Evolutionary conservation across 1,284 basidiomycete genomes (phyloP).

Genomic region (Cystobasidium pallidum): DNA sequence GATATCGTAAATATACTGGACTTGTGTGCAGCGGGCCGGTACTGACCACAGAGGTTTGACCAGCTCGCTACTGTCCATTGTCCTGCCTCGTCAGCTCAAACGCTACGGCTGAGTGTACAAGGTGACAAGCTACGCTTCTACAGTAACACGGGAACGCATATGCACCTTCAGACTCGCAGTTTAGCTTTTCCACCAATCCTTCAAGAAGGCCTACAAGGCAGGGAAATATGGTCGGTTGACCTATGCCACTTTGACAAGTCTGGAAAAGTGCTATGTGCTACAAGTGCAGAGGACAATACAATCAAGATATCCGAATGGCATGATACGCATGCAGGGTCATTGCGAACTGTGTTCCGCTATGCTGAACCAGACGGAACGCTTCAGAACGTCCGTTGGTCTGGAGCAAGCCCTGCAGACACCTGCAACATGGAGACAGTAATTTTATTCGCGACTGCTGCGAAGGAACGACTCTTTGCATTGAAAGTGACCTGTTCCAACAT

Average conservation of each 20-base stretch:
- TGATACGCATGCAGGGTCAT: neutral
- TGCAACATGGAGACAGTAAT: neutral
- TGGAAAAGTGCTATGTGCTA: slow-evolving; percentile 13
- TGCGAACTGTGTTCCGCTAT: neutral
- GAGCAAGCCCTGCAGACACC: neutral
- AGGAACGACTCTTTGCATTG: slow-evolving; percentile 14
- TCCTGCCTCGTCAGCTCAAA: slow-evolving; percentile 17
- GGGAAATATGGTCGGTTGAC: slow-evolving; percentile 26
- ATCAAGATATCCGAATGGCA: slow-evolving; percentile 18
- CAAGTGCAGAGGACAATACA: slow-evolving; percentile 30
- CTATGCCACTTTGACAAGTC: neutral
- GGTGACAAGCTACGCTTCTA: slow-evolving; percentile 9
- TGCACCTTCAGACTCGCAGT: neutral
- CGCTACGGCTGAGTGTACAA: slow-evolving; percentile 6
- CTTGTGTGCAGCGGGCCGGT: neutral
- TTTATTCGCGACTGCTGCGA: slow-evolving; percentile 29
- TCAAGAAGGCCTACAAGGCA: slow-evolving; percentile 32
- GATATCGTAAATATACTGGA: slow-evolving; percentile 6
- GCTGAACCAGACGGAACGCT: slow-evolving; percentile 28
- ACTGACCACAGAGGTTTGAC: no score
- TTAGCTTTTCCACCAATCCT: neutral
- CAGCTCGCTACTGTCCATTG: slow-evolving; percentile 22
- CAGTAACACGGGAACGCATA: neutral
- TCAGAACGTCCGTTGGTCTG: slow-evolving; percentile 14
- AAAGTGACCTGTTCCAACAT: neutral